Evolutionary conservation across 192 early-diverging fungal species (phyloP).

Genomic region (Allomyces macrogynus): DNA sequence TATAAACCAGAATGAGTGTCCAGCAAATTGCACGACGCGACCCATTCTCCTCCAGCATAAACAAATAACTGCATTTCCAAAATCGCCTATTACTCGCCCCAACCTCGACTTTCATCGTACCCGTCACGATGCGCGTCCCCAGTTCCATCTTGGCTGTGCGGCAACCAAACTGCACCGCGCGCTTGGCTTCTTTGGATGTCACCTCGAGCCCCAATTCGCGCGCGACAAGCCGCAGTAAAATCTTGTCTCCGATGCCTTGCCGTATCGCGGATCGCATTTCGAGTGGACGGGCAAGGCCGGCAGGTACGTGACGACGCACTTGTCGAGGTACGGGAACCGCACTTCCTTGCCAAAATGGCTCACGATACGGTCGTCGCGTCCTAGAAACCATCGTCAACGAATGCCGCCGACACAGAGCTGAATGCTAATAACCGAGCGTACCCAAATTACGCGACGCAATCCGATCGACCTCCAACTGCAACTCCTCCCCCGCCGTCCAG

Average conservation of each 20-base stretch:
- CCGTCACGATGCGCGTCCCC: conserved; percentile 12
- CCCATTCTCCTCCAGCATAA: too few species aligned
- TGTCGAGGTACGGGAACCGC: conserved; percentile 67
- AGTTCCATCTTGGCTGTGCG: conserved; percentile 79
- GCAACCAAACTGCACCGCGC: conserved; percentile 96
- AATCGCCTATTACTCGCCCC: too few species aligned
- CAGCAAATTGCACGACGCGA: too few species aligned
- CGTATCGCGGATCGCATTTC: conserved; percentile 65
- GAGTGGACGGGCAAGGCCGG: conserved; percentile 45
- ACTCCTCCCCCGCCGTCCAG: conserved; percentile 9
- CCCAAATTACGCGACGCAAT: conserved; percentile 72
- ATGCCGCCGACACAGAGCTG: not conserved
- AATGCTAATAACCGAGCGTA: conserved; percentile 6
- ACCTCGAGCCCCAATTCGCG: conserved; percentile 38
- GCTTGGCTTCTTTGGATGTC: conserved; percentile 55
- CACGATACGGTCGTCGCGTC: conserved; percentile 82
- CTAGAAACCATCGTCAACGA: conserved; percentile 7
- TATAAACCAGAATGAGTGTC: too few species aligned
- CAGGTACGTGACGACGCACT: conserved; percentile 42
- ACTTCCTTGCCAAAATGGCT: conserved; percentile 69
- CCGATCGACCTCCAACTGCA: conserved; percentile 64
- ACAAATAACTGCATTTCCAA: too few species aligned
- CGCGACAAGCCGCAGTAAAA: conserved; percentile 59
- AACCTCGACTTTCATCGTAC: not conserved
- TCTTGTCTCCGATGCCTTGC: conserved; percentile 69